Conservation (phyloP, 495 filamentous ascomycete species). For the Stereocaulon alpinum region DNA sequence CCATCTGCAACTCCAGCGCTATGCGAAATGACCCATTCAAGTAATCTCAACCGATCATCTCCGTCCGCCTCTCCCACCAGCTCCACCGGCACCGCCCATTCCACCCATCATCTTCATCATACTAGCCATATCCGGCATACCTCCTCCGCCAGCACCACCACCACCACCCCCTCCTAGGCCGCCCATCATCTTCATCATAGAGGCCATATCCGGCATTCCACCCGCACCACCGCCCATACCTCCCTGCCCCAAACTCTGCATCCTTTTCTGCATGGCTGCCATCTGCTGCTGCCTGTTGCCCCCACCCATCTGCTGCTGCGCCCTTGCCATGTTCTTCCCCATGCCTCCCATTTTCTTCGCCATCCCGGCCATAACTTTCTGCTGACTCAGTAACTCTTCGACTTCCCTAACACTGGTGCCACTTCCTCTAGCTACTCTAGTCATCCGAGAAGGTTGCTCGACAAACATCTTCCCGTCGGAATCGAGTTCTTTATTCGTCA, state of each 20-base stretch:
- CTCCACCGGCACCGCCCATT: constrained; percentile 4
- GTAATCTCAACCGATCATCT: neutral
- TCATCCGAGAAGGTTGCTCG: constrained; percentile 89
- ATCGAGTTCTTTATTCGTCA: constrained; percentile 92
- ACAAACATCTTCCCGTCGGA: constrained; percentile 89
- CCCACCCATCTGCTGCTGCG: constrained; percentile 82
- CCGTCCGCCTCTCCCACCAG: constrained; percentile 2
- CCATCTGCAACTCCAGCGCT: constrained; percentile 6
- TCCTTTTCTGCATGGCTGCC: constrained; percentile 92
- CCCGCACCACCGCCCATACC: constrained; percentile 52
- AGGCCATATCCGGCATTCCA: constrained; percentile 51
- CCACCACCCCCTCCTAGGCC: constrained; percentile 38
- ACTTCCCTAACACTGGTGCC: constrained; percentile 91
- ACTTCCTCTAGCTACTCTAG: constrained; percentile 76
- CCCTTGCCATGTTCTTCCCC: constrained; percentile 92
- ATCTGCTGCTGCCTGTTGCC: constrained; percentile 84
- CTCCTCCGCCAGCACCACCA: constrained; percentile 36
- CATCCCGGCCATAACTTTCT: constrained; percentile 98
- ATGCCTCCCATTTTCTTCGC: constrained; percentile 96
- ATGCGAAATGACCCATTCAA: neutral
- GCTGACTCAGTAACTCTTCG: constrained; percentile 93
- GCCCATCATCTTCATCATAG: constrained; percentile 80
- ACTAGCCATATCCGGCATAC: constrained; percentile 35
- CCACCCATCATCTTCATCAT: constrained; percentile 23
- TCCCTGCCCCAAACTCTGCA: constrained; percentile 80